Conservation (phyloP, 2,329 filamentous ascomycete species). For the Periconia macrospinosa region DNA sequence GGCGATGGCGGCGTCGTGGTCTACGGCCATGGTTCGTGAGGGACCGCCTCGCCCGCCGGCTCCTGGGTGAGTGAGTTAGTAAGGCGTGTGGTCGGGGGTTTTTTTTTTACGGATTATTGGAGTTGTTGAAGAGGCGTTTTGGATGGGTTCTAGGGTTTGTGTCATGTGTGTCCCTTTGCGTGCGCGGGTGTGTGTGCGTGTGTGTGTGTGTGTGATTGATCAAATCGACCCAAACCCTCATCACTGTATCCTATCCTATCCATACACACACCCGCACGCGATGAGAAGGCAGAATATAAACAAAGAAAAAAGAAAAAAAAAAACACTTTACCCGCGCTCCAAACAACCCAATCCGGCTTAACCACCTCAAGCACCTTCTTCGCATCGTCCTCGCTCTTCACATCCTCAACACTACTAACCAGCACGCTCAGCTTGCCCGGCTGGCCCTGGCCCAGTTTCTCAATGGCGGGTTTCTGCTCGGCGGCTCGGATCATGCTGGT, state of each 20-base stretch:
- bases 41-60: conserved; percentile 59
- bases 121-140: no score
- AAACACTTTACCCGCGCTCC: conserved; percentile 62
- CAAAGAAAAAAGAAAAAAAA: neutral
- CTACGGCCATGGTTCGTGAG: conserved; percentile 54
- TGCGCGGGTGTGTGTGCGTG: no score
- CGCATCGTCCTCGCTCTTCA: conserved; percentile 66
- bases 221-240: no score
- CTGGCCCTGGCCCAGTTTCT: conserved; percentile 61
- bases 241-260: no score
- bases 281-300: neutral
- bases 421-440: conserved; percentile 69
- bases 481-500: conserved; percentile 75
- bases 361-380: conserved; percentile 63
- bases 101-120: no score
- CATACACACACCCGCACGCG: no score
- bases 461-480: conserved; percentile 67
- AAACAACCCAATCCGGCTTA: conserved; percentile 68
- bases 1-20: conserved; percentile 57
- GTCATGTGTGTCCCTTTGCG: no score
- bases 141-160: no score
- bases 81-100: no score
- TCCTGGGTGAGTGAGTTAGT: no score
- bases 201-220: no score
- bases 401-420: conserved; percentile 70